These are phyloP conservation scores for Aspergillus bridgeri DNA, from an alignment of 495 filamentous ascomycete species.

Conservation along the genomic window DNA sequence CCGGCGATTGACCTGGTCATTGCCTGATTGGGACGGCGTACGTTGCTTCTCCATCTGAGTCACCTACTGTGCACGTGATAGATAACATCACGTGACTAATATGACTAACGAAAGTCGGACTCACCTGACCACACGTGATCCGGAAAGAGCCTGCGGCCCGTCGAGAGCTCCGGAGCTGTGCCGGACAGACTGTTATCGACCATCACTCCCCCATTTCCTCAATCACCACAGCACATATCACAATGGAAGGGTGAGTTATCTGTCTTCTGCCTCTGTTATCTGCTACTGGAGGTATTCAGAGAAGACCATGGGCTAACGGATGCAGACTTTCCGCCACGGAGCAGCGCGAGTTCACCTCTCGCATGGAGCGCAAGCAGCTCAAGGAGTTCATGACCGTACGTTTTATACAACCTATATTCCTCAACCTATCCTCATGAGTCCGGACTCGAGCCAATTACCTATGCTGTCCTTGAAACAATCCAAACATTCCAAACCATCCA, in stretches of 20 bases:
- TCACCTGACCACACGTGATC: slow-evolving; percentile 5
- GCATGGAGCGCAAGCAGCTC: slow-evolving; percentile 95
- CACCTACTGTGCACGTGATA: slow-evolving; percentile 4
- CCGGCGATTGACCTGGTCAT: background rate
- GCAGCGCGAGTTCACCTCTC: slow-evolving; percentile 83
- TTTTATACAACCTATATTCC: slow-evolving; percentile 17
- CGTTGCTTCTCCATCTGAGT: slow-evolving; percentile 1
- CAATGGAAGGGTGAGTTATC: slow-evolving; percentile 45
- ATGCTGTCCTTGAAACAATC: too few relatives aligned
- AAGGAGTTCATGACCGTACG: slow-evolving; percentile 96
- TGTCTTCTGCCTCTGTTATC: background rate
- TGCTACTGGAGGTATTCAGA: too few relatives aligned
- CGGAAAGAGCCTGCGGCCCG: slow-evolving; percentile 30
- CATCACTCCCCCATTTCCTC: too few relatives aligned
- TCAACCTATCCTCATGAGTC: too few relatives aligned
- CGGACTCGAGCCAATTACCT: too few relatives aligned
- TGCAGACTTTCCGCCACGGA: slow-evolving; percentile 69
- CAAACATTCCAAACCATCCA: background rate
- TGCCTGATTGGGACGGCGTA: slow-evolving; percentile 1
- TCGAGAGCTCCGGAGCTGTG: slow-evolving; percentile 27
- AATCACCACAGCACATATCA: slow-evolving; percentile 19
- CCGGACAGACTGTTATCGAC: slow-evolving; percentile 1
- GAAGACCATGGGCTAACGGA: slow-evolving; percentile 16
- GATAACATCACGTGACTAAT: slow-evolving; percentile 9
- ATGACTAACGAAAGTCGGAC: too few relatives aligned